Base-by-base conservation (phyloP, 2,329 filamentous ascomycete genomes). In the Penicillium sp. region DNA sequence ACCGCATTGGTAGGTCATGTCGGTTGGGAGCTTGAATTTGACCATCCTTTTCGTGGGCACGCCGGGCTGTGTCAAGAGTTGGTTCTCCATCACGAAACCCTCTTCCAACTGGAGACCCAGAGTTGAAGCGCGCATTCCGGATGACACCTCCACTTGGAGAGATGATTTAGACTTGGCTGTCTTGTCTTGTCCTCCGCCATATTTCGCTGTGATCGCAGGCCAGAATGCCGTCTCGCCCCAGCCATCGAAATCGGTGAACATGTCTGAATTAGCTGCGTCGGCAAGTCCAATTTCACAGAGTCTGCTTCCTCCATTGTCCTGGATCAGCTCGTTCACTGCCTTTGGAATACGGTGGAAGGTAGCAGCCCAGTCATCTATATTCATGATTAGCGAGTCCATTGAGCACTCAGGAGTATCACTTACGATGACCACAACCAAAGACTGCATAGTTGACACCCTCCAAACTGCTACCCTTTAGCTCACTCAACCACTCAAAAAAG, bases 321-420 rank as follows among this genome's bases (percentile, higher is more conserved):
- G 73, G 1, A 89, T 75, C 1, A 77, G 75, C 1, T 77, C 62
- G 53, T 91, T 81, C 2, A 90, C 76, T 0, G 85, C 73, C 27
- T 78, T 88, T 0, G 89, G 89, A 6, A 91, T 79, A 7, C 79
- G 78, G 58, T 90, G 86, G 71, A 86, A 90, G 0, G 88, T 90
- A 6, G 70, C 61, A 0, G 70, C 71, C 80, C 80, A 82, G 42
- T 81, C 68, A 12, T 75, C 72, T 51, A 59, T 58, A 4, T 8
- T 5, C 2, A 6, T 33, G n/a, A 20, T 57, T 35, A 57, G 46
- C 15, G 6, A n/a, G 15, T 7, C 29, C 12, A 20, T 6, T 4
- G 8, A 20, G 22, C n/a, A 18, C 5, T 25, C 31, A 20, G 37
- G 0, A 9, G 2, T n/a, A 22, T 48, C 18, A 67, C 68, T 63